Base-by-base conservation (phyloP, 2,329 filamentous ascomycete genomes). In the Cylindrodendrum hubeiense region DNA sequence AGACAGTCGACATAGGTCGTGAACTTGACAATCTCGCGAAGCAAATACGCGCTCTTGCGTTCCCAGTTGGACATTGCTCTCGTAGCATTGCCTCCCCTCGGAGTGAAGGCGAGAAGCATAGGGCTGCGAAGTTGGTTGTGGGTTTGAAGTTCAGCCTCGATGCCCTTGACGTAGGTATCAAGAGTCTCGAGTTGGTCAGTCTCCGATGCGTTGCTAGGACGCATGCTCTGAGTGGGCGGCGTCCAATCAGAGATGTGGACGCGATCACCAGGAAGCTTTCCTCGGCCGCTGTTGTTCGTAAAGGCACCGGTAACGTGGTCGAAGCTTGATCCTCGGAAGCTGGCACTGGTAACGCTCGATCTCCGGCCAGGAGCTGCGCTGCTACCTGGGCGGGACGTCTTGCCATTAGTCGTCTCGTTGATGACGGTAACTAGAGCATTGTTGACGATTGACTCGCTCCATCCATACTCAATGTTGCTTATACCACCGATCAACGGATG, bases 1-100 rank as follows among this genome's bases (percentile, higher is more conserved):
- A 99, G 82, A 34, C 90, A 91, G 78, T 98, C 96, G 71, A 98
- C 95, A 76, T 98, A 99, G 0, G 95, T 98, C 65, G 92, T 87
- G 82, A 97, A 98, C 80, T 98, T 98, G 79, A 98, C 94, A 78
- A 97, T 98, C 82, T 99, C 96, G 37, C 93, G 87, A 13, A 98
- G 85, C 43, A 99, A 83, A 77, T 98, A 97, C 30, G 93, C 91
- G 60, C 93, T 97, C 83, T 98, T 98, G 76, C 92, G 90, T 83
- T 99, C 95, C 95, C 96, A 99, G 79, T 99, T 99, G 21, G 91
- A 87, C 92, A 98, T 95, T 17, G 95, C 94, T 79, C 92, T 95
- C 67, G 84, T 84, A 17, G 91, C 88, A 75, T 98, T 98, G 39
- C 89, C 86, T 66, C 95, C 92, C 30, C 94, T 89, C 3, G 94